Percentiles rank a stretch among this genome's conserved stretches.
Conservation (phyloP, 2,329 filamentous ascomycete species). For the Boeremia lycopersici region DNA sequence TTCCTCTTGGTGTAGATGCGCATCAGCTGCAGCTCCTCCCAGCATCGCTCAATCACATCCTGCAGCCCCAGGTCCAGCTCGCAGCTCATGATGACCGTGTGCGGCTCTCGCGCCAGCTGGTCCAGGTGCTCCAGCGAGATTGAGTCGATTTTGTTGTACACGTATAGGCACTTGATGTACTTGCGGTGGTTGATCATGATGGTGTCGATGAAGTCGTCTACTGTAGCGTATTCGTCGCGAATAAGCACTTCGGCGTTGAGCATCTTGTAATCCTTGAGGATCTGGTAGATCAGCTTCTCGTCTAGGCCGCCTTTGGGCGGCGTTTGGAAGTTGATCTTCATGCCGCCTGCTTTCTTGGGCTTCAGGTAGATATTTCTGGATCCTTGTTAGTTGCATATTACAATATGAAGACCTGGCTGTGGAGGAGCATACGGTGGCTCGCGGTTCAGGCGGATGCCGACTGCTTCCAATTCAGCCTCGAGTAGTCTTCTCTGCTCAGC, state of each 20-base stretch:
- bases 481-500: constrained; percentile 89
- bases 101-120: constrained; percentile 85
- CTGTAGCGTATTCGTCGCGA: constrained; percentile 88
- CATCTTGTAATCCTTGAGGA: constrained; percentile 97
- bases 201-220: constrained; percentile 98
- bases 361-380: constrained; percentile 94
- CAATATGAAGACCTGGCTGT: not conserved
- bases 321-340: constrained; percentile 96
- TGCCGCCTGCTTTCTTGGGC: constrained; percentile 90
- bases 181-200: constrained; percentile 99
- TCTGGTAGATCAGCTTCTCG: constrained; percentile 98
- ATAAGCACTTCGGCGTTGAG: constrained; percentile 96
- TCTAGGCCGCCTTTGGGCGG: constrained; percentile 88
- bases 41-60: constrained; percentile 93
- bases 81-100: constrained; percentile 97
- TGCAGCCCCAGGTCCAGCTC: constrained; percentile 91
- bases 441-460: constrained; percentile 90
- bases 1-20: constrained; percentile 87
- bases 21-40: constrained; percentile 89
- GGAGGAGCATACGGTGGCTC: constrained; percentile 75
- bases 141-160: constrained; percentile 99
- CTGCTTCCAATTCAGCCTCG: constrained; percentile 91
- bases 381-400: not conserved
- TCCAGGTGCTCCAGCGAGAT: constrained; percentile 94
- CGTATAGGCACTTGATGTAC: constrained; percentile 92